phyloP scores from a whole-genome alignment of 768 basidiomycete genomes.

The Strobilomyces dryophilus region DNA sequence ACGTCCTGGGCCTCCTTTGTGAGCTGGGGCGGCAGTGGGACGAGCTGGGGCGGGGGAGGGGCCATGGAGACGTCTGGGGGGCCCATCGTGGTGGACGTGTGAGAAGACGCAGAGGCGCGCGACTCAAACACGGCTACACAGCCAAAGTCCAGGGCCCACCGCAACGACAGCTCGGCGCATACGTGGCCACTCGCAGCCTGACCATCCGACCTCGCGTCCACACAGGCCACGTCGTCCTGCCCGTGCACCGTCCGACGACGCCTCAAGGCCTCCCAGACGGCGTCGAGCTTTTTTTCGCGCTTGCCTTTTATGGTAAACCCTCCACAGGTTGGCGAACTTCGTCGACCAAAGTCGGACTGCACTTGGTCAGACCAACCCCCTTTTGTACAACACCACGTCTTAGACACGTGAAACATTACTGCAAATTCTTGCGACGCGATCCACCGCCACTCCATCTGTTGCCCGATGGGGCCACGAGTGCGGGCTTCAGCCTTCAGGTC shows the following conservation, averaged over 20 bases:
- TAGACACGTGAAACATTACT: not conserved
- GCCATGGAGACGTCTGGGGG: conserved; percentile 49
- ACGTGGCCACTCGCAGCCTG: not conserved
- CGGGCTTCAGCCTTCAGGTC: too few species aligned
- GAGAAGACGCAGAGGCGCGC: conserved; percentile 27
- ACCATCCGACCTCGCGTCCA: not conserved
- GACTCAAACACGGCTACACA: conserved; percentile 35
- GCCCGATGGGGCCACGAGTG: too few species aligned
- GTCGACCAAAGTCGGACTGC: not conserved
- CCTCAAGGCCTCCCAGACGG: conserved; percentile 4
- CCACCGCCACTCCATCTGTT: not conserved
- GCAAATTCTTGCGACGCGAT: not conserved
- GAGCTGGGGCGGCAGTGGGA: conserved; percentile 28
- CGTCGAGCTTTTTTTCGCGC: conserved; percentile 23
- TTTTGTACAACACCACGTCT: too few species aligned
- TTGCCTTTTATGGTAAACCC: conserved; percentile 23
- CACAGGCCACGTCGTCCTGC: too few species aligned
- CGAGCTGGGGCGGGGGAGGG: conserved; percentile 39
- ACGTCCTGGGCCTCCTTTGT: conserved; percentile 43
- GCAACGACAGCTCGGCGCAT: conserved; percentile 11
- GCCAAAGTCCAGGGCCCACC: conserved; percentile 9
- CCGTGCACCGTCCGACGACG: too few species aligned
- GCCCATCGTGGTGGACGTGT: conserved; percentile 35
- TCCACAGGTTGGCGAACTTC: not conserved
- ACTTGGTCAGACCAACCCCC: too few species aligned